A percentile compares a stretch with the other conserved stretches of the same genome.
Evolutionary conservation across 176 grass and related monocot genomes (phyloP).

Genomic region (Alloteropsis semialata): DNA sequence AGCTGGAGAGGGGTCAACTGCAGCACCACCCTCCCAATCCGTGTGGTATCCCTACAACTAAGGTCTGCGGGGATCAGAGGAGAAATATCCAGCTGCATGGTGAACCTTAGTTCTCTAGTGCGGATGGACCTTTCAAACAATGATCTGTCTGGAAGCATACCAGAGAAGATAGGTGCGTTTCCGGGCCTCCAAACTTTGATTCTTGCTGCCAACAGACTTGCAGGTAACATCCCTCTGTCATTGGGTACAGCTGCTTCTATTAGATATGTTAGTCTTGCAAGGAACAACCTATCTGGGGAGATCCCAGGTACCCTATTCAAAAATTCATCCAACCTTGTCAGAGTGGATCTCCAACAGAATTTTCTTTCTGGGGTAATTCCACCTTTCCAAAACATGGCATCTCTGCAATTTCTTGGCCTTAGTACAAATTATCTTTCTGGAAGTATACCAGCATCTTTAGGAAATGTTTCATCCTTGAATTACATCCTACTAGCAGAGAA

Average conservation of each 20-base stretch:
- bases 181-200: background rate
- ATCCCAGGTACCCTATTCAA: no score
- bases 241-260: background rate
- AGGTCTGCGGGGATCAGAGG: constrained; percentile 12
- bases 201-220: background rate
- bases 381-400: background rate
- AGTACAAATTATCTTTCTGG: background rate
- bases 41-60: constrained; percentile 32
- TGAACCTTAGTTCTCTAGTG: constrained; percentile 21
- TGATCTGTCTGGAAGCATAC: constrained; percentile 28
- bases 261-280: constrained; percentile 10
- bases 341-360: no score
- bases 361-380: constrained; percentile 31
- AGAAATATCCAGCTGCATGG: constrained; percentile 10
- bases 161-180: constrained; percentile 7
- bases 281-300: no score
- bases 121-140: constrained; percentile 29
- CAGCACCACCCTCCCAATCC: background rate
- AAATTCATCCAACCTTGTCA: no score
- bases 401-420: background rate
- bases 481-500: constrained; percentile 12
- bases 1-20: constrained; percentile 46
- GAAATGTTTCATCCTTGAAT: constrained; percentile 30
- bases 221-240: constrained; percentile 34
- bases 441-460: constrained; percentile 22